Evolutionary conservation across 1,284 basidiomycete species (phyloP).

Genomic region (Hemileia vastatrix): DNA sequence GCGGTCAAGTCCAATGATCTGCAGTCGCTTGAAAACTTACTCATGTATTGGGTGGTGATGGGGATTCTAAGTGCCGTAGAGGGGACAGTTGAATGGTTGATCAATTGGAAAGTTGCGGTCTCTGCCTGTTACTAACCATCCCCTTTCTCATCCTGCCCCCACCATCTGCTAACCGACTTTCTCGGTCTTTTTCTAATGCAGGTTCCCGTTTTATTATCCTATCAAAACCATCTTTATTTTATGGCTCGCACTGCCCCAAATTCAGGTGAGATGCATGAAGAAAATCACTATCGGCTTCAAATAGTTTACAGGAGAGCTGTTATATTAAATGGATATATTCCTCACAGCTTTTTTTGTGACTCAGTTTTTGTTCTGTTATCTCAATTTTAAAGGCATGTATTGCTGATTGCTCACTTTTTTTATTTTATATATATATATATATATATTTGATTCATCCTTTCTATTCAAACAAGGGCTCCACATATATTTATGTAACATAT

Average conservation of each 20-base stretch:
- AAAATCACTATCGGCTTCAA: too few species aligned
- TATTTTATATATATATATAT: too few species aligned
- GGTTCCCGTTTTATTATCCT: conserved; percentile 22
- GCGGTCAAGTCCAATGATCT: conserved; percentile 22
- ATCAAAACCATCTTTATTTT: conserved; percentile 15
- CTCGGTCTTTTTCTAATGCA: background rate
- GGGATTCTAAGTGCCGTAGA: conserved; percentile 12
- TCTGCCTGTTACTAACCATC: background rate
- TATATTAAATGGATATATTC: too few species aligned
- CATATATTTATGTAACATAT: conserved; percentile 20
- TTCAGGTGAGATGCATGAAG: conserved; percentile 11
- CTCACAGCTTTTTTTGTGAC: too few species aligned
- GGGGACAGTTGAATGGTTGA: conserved; percentile 18
- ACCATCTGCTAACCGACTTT: too few species aligned
- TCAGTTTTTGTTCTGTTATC: too few species aligned
- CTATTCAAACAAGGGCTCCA: conserved; percentile 9
- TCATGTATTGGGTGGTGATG: conserved; percentile 25
- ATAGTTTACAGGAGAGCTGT: too few species aligned
- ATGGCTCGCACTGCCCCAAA: conserved; percentile 22
- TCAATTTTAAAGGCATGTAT: too few species aligned
- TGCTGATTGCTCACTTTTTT: too few species aligned
- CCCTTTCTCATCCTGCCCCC: background rate
- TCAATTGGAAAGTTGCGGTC: conserved; percentile 11
- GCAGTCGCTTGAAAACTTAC: conserved; percentile 16
- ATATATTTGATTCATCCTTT: too few species aligned